Evolutionary conservation across 768 basidiomycete genomes (phyloP).

Genomic region (Mrakia blollopis): DNA sequence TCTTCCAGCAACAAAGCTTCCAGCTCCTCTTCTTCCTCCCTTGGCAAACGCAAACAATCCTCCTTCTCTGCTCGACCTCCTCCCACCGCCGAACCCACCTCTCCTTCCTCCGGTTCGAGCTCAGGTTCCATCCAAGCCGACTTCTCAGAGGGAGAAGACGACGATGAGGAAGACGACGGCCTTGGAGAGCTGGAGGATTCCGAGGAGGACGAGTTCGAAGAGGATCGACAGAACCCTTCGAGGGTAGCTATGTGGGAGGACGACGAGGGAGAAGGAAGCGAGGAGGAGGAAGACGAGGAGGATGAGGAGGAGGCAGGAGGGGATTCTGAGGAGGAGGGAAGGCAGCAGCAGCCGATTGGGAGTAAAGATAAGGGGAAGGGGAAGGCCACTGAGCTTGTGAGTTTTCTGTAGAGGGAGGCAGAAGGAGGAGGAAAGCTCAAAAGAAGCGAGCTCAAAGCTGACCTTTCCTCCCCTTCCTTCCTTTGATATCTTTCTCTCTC

Average conservation of each 20-base stretch:
- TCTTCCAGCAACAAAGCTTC: neutral
- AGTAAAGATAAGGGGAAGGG: conserved; percentile 37
- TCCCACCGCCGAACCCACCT: neutral
- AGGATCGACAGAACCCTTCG: conserved; percentile 31
- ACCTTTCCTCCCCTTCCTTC: neutral
- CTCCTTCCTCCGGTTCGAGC: neutral
- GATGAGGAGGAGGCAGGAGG: conserved; percentile 18
- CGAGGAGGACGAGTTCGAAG: conserved; percentile 44
- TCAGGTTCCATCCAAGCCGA: neutral
- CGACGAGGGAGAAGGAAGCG: conserved; percentile 34
- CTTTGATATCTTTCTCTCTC: too few relatives aligned
- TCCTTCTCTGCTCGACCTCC: neutral
- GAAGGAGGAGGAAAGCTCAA: neutral
- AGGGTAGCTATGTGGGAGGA: conserved; percentile 31
- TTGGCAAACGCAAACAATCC: conserved; percentile 3
- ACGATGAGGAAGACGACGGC: conserved; percentile 10
- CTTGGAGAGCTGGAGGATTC: conserved; percentile 35
- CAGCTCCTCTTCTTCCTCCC: neutral
- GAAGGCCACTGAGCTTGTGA: conserved; percentile 22
- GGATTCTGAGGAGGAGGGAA: conserved; percentile 37
- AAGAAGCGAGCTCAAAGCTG: conserved; percentile 15
- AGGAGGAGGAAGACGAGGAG: conserved; percentile 30
- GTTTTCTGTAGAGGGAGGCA: neutral
- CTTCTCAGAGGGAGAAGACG: conserved; percentile 11
- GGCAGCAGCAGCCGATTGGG: conserved; percentile 38